Base-by-base conservation (phyloP, 73 alveolate species). In the Paraurostyla sp. region DNA sequence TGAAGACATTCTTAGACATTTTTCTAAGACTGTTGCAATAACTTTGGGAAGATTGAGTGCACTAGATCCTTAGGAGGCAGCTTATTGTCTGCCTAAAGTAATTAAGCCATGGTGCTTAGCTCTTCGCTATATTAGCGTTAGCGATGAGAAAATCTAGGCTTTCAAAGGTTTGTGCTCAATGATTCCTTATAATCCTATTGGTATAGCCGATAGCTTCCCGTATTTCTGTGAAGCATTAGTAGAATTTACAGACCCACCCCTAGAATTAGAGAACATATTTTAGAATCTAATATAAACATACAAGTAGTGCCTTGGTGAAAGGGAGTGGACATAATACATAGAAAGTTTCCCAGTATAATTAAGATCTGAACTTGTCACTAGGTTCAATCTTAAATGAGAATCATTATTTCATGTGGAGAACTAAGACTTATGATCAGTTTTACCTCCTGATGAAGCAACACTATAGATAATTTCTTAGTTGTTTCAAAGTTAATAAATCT, bases 101-200 rank as follows among this genome's bases (percentile, higher is more conserved):
- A 88, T 88, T 15, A 88, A 88, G 71, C 90, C 90, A 9, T 88
- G 94, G 94, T 88, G 94, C 87, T 6, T 78, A 6, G 58, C 80
- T n/a, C 76, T 88, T 25, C 76, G 94, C 40, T 88, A 88, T 43
- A 57, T 88, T 16, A 35, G 58, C 20, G 45, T 41, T 27, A 50
- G 85, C 43, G 57, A 33, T 15, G 94, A 88, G 63, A 88, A 88
- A 41, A 71, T 73, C 41, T 36, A 78, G 54, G 88, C 94, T 0
- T 88, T 88, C 58, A 36, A 38, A 30, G 94, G 94, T 0, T 54
- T 88, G 0, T 88, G 94, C 80, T 13, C 45, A 18, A 88, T 88
- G 90, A 78, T 88, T 18, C 88, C 85, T 9, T 38, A 22, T 68
- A 88, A 88, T 36, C 94, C 94, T 2, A 57, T 54, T 22, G 94